Conservation (phyloP, 1,139 yeast genomes). For the Meyerozyma sp. region DNA sequence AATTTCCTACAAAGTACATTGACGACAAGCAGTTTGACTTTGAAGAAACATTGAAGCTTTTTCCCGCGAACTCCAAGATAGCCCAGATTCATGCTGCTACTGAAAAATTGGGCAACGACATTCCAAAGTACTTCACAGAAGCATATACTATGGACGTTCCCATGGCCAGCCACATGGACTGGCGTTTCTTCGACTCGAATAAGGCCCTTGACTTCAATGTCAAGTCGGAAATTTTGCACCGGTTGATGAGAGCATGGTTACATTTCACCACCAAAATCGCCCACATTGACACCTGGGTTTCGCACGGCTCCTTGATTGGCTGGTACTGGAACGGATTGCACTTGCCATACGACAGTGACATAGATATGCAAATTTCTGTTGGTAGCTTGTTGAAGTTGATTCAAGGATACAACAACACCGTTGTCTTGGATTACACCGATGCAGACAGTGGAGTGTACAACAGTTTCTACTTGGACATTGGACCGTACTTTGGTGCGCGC, state of each 20-base stretch:
- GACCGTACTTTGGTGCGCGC: not conserved
- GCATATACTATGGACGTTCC: constrained; percentile 2
- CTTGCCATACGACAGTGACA: constrained; percentile 11
- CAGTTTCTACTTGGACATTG: constrained; percentile 9
- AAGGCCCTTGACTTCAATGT: constrained; percentile 1
- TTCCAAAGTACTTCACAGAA: constrained; percentile 2
- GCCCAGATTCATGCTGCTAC: not conserved
- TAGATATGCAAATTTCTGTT: constrained; percentile 12
- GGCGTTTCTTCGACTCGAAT: constrained; percentile 3
- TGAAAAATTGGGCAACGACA: not conserved
- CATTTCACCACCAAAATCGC: not conserved
- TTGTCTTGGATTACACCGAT: constrained; percentile 7
- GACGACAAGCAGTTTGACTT: constrained; percentile 1
- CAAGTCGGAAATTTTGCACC: constrained; percentile 1
- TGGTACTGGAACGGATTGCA: constrained; percentile 13
- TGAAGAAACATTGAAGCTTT: not conserved
- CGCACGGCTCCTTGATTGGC: constrained; percentile 5
- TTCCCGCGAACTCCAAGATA: not conserved
- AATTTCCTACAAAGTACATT: not conserved
- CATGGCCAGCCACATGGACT: constrained; percentile 1
- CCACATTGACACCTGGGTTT: constrained; percentile 5
- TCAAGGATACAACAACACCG: constrained; percentile 8
- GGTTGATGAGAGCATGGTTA: constrained; percentile 4
- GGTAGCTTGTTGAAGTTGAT: constrained; percentile 8
- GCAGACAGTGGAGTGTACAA: constrained; percentile 7